A percentile compares a stretch with the other conserved stretches of the same genome.
phyloP scores from a whole-genome alignment of 306 rosid genomes.

The Cicer cuneatum region DNA sequence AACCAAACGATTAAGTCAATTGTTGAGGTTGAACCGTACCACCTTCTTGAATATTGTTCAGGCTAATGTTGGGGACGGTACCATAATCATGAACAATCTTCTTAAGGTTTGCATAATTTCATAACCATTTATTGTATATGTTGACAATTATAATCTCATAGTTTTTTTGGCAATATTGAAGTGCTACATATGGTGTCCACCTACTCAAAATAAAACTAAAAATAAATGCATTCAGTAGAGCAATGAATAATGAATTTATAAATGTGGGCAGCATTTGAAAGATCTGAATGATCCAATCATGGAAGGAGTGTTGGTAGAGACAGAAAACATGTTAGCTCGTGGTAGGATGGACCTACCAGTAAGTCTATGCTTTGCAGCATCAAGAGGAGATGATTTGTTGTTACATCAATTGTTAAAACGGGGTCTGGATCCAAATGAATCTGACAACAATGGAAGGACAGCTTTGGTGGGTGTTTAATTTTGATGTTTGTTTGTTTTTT shows the following conservation, averaged over 20 bases:
- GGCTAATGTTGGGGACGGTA: constrained; percentile 90
- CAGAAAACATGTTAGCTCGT: constrained; percentile 84
- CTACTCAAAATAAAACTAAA: no score
- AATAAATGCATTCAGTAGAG: neutral
- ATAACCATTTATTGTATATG: neutral
- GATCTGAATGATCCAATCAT: constrained; percentile 72
- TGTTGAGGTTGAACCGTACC: constrained; percentile 80
- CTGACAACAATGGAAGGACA: constrained; percentile 77
- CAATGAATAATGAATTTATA: constrained; percentile 8
- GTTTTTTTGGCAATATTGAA: neutral
- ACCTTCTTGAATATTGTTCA: constrained; percentile 77
- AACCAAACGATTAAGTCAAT: constrained; percentile 82
- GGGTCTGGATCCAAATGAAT: constrained; percentile 80
- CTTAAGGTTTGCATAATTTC: constrained; percentile 69
- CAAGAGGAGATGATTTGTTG: constrained; percentile 81
- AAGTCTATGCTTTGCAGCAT: constrained; percentile 82
- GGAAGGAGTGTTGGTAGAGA: constrained; percentile 82
- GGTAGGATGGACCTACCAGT: constrained; percentile 89
- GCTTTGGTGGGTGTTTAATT: constrained; percentile 67
- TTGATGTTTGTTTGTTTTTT: neutral
- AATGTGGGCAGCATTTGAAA: constrained; percentile 70
- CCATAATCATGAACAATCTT: constrained; percentile 89
- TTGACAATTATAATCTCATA: neutral
- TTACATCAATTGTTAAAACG: constrained; percentile 75
- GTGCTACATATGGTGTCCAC: neutral